Percentiles rank a stretch among this genome's conserved stretches.
These are phyloP conservation scores for Mrakiaceae sp. DNA, from an alignment of 1,284 basidiomycete species.

Conservation along the genomic window DNA sequence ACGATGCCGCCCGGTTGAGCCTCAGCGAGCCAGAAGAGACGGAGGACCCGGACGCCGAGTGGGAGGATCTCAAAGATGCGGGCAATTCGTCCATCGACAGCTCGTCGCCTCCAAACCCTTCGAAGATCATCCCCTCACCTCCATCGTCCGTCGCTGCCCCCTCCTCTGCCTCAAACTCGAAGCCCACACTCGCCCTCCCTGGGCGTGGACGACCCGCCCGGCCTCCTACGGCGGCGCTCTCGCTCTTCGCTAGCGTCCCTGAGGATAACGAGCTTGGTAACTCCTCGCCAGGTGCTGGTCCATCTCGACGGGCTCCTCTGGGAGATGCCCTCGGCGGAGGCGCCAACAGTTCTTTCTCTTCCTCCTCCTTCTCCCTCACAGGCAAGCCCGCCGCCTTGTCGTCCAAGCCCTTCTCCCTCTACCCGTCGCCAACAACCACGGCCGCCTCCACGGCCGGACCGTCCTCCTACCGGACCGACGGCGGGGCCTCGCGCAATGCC, in stretches of 20 bases:
- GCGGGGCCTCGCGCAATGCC: too few relatives aligned
- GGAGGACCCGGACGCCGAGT: conserved; percentile 69
- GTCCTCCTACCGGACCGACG: too few relatives aligned
- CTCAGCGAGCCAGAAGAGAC: conserved; percentile 60
- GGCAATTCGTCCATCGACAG: not conserved
- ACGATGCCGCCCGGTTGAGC: conserved; percentile 45
- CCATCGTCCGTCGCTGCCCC: not conserved
- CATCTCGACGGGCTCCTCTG: too few relatives aligned
- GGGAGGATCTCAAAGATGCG: conserved; percentile 58
- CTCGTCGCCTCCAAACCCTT: not conserved
- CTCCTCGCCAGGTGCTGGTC: too few relatives aligned
- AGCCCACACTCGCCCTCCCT: not conserved
- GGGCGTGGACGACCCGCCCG: not conserved
- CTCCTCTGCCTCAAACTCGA: not conserved
- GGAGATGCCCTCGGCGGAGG: too few relatives aligned
- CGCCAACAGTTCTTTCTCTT: too few relatives aligned
- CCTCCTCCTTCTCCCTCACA: not conserved
- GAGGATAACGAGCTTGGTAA: too few relatives aligned
- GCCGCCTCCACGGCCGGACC: too few relatives aligned
- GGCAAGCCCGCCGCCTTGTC: not conserved
- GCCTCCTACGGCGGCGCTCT: not conserved
- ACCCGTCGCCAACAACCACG: not conserved
- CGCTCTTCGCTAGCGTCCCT: not conserved
- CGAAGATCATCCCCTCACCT: not conserved
- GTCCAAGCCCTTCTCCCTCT: not conserved